Evolutionary conservation across 371 early-diverging fungal species (phyloP), one percentile per base, ranked within the genome.

Genomic region (Mucor lusitanicus): DNA sequence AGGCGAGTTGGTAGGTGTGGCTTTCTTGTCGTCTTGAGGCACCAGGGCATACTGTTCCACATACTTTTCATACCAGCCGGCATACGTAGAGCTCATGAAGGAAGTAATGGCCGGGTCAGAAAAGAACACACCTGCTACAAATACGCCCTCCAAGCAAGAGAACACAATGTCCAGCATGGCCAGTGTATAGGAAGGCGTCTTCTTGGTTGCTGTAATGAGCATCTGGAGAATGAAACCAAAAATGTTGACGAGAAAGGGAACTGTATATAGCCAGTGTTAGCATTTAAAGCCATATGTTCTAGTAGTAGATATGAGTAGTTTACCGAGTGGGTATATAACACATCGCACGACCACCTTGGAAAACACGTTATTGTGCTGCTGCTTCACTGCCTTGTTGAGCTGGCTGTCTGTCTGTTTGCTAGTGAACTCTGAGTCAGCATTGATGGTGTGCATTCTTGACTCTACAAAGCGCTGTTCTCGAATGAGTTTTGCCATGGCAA

Each of bases 311-410:
- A 33, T 33, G 7, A 33, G 6, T 7, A 33, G 33, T 8, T 7
- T 72, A 75, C 75, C 69, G 35, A 72, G 50, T 21, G 77, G 69
- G 42, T 77, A 77, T 11, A 68, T 62, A 0, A 71, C 71, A 59
- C 74, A 77, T 15, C 77, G 71, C 17, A 71, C 9, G 12, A 74
- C 66, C 4, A 77, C 74, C 23, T 65, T 72, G 25, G 54, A 50
- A 23, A 72, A 58, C 15, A 65, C 57, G 21, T 42, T 35, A 15
- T 27, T 30, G 17, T 59, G 61, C 15, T 6, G 19, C 53, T 55
- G n/a, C 44, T 39, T 50, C 3, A 64, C 21, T n/a, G 33, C 13
- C 13, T 50, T 39, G 35, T 37, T 25, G 15, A 35, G 6, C n/a
- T 27, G 25, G 0, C 8, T 44, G 5, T 17, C 30, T 25, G 40